Conservation (phyloP, 352 stramenopile species). For the Aphanomyces stellatus region DNA sequence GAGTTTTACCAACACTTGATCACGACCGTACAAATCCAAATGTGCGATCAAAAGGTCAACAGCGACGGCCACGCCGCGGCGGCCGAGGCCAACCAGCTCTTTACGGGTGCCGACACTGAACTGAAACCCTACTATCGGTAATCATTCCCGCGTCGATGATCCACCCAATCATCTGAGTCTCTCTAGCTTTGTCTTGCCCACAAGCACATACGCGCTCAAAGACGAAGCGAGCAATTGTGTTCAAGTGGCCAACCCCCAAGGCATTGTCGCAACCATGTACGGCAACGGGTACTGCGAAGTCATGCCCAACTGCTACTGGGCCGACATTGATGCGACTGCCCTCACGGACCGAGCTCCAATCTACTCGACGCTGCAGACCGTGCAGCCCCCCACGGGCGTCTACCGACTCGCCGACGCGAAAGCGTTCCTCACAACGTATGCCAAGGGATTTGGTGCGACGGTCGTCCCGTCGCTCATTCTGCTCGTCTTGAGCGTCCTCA, state of each 20-base stretch:
- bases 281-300: constrained; percentile 33
- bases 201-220: constrained; percentile 31
- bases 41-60: constrained; percentile 35
- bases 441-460: constrained; percentile 40
- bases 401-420: constrained; percentile 28
- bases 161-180: not conserved
- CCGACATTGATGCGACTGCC: constrained; percentile 25
- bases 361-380: constrained; percentile 27
- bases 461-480: constrained; percentile 50
- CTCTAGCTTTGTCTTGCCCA: constrained; percentile 29
- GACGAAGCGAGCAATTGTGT: constrained; percentile 31
- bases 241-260: constrained; percentile 18
- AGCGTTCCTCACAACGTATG: constrained; percentile 39
- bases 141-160: not conserved
- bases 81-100: constrained; percentile 16
- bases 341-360: constrained; percentile 27
- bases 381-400: constrained; percentile 15
- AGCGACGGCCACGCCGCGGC: not conserved
- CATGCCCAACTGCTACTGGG: constrained; percentile 61
- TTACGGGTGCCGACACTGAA: not conserved
- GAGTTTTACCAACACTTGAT: constrained; percentile 63
- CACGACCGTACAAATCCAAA: constrained; percentile 36
- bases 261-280: constrained; percentile 34
- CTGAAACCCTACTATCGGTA: not conserved
- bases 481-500: constrained; percentile 46